phyloP scores from a whole-genome alignment of 306 rosid genomes.

The Phaseolus lunatus region DNA sequence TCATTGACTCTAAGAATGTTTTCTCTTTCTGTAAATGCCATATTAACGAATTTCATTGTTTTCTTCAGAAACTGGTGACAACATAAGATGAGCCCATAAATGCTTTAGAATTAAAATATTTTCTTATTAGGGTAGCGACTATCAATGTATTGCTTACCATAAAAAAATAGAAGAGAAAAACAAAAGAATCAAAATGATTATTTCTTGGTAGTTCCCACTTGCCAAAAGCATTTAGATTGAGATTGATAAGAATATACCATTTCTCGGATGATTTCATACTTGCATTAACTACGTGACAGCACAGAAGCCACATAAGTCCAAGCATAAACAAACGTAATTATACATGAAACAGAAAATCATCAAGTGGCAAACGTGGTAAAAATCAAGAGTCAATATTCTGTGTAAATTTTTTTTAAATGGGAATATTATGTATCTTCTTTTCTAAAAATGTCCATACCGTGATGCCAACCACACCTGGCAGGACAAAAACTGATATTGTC shows the following conservation, averaged over 20 bases:
- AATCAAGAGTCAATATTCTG: neutral
- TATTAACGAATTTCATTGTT: no score
- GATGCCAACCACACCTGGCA: constrained; percentile 10
- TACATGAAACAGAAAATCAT: neutral
- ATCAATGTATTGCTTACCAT: neutral
- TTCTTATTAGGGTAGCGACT: neutral
- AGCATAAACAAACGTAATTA: neutral
- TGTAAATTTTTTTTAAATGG: neutral
- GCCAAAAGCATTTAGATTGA: neutral
- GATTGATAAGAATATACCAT: constrained; percentile 5
- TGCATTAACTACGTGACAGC: neutral
- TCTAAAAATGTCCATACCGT: neutral
- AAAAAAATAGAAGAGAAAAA: neutral
- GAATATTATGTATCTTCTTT: neutral
- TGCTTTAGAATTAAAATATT: neutral
- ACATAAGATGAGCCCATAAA: neutral
- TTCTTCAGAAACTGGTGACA: no score
- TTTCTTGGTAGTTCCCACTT: constrained; percentile 9
- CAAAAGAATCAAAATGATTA: no score
- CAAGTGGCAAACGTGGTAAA: neutral
- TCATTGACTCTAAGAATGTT: constrained; percentile 1
- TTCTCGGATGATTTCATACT: neutral
- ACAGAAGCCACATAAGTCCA: neutral
- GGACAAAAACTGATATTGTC: neutral
- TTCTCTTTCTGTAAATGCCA: constrained; percentile 4